Conservation (phyloP, 352 stramenopile genomes). For the Aphanomyces invadans region DNA sequence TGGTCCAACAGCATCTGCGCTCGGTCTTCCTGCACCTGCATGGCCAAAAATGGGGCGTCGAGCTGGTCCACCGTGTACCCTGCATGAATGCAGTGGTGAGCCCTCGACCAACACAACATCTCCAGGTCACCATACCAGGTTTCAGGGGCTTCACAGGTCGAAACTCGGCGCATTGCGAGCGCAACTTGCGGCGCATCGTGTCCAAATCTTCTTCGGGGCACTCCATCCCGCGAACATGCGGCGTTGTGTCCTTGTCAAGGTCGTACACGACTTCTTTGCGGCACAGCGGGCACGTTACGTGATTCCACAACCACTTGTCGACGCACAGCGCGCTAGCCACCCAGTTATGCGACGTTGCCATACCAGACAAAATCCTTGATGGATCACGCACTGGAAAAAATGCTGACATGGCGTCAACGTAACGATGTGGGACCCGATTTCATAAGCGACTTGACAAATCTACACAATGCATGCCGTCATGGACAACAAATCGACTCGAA, state of each 20-base stretch:
- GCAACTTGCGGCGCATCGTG: constrained; percentile 14
- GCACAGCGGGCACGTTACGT: constrained; percentile 78
- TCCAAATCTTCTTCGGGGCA: constrained; percentile 12
- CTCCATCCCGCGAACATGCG: constrained; percentile 7
- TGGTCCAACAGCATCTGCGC: not conserved
- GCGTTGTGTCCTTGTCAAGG: not conserved
- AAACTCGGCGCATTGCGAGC: constrained; percentile 18
- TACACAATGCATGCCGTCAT: not conserved
- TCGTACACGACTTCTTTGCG: constrained; percentile 50
- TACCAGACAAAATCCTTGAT: not conserved
- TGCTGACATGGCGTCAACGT: constrained; percentile 69
- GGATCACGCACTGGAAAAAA: constrained; percentile 71
- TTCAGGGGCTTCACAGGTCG: constrained; percentile 8
- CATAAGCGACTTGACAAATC: constrained; percentile 78
- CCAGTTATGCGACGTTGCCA: not conserved
- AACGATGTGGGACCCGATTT: constrained; percentile 77
- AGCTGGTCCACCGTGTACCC: not conserved
- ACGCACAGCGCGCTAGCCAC: constrained; percentile 70
- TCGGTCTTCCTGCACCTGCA: constrained; percentile 13
- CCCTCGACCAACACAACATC: not conserved
- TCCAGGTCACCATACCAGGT: not conserved
- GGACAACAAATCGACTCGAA: not conserved
- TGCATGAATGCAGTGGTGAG: not conserved
- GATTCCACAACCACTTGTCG: constrained; percentile 81
- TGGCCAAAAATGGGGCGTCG: not conserved